Base-by-base conservation (phyloP, 768 basidiomycete species). In the Gelatoporia subvermispora region DNA sequence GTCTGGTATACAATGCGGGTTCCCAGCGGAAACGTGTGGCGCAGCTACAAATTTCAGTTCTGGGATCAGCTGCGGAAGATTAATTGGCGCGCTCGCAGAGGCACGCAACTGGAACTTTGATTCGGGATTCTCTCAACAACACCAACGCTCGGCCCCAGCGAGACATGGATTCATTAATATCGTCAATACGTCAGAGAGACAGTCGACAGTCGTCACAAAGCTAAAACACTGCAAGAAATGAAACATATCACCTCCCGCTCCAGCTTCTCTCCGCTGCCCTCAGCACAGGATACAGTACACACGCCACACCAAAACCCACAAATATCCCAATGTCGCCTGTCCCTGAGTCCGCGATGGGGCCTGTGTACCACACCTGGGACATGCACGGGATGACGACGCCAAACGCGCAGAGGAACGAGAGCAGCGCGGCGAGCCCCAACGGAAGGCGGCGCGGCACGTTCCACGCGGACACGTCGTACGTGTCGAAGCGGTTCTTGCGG, bases 321-420 rank as follows among this genome's bases (percentile, higher is more conserved):
- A 72, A 63, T 25, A 79, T 63, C 0, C 73, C 77, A 35, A 79
- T 72, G 48, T 79, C 78, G 5, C 78, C 78, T 11, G 73, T 69
- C 3, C 70, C 68, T 5, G 49, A 45, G 21, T 43, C 58, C 20
- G 78, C 78, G 28, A 79, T 71, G 0, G 76, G 74, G 0, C 78
- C 77, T 3, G 67, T 65, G 51, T 71, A 79, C 75, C 75, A 79
- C 35, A 52, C 75, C 39, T 79, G 77, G 39, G 72, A 69, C 76
- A 79, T 79, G 50, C 71, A 73, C 10, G 73, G 68, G 4, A 78
- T 61, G 36, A 74, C 57, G 23, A 71, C 59, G 3, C 72, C 68
- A 21, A 66, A 68, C 2, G 66, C 69, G 35, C 69, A 71, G 11
- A 66, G 17, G 40, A 73, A 72, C 2, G 75, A 65, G 16, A 68